Conservation (phyloP, 176 grass and related monocot genomes). For the Cenchrus fungigraminus region DNA sequence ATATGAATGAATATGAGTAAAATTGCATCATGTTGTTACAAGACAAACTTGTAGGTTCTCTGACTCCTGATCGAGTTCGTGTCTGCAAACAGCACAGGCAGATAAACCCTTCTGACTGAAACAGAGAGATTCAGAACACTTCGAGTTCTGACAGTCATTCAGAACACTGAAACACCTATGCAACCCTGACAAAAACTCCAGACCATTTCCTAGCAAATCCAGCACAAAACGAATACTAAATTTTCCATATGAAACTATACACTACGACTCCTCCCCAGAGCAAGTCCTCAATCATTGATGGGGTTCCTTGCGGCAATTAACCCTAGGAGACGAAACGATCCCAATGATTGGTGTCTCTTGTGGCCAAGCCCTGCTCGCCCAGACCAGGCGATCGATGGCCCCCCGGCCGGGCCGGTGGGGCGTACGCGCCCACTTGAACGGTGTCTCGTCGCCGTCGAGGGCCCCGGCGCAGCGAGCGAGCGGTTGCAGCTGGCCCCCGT, state of each 20-base stretch:
- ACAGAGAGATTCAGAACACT: neutral
- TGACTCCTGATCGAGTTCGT: slow-evolving; percentile 1
- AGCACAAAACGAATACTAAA: slow-evolving; percentile 2
- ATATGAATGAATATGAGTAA: slow-evolving; percentile 19
- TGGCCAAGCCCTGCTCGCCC: slow-evolving; percentile 28
- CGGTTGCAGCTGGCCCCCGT: slow-evolving; percentile 35
- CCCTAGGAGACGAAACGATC: neutral
- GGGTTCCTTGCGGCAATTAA: slow-evolving; percentile 41
- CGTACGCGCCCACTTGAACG: slow-evolving; percentile 33
- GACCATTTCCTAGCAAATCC: neutral
- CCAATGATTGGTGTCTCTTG: slow-evolving; percentile 50
- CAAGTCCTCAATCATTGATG: slow-evolving; percentile 41
- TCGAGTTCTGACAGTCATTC: neutral
- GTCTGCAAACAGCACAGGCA: neutral
- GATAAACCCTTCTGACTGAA: neutral
- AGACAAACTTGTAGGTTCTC: slow-evolving; percentile 21
- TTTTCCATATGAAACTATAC: neutral
- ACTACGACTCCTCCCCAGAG: neutral
- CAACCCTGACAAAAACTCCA: neutral
- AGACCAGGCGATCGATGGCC: slow-evolving; percentile 11
- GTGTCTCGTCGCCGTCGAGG: slow-evolving; percentile 53
- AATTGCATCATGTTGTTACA: neutral
- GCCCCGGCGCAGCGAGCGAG: slow-evolving; percentile 31
- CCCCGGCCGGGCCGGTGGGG: neutral
- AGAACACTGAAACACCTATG: neutral